A percentile compares a stretch with the other conserved stretches of the same genome.
Conservation (phyloP, 345 rosid species). For the Salix exigua region DNA sequence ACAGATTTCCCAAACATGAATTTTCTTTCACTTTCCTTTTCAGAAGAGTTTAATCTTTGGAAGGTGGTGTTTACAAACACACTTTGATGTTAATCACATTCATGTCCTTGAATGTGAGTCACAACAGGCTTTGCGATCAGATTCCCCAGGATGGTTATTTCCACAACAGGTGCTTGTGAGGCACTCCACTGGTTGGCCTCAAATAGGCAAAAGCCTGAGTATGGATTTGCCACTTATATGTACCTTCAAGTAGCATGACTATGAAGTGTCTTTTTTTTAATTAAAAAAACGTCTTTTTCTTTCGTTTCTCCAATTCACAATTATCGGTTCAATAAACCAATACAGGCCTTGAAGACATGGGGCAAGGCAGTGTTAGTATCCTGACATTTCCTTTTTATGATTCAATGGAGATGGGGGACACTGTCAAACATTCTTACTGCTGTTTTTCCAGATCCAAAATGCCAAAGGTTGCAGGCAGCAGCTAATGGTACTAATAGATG, state of each 20-base stretch:
- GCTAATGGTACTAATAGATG: neutral
- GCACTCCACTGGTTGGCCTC: neutral
- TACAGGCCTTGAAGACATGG: neutral
- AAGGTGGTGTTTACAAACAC: constrained; percentile 36
- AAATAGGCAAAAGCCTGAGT: neutral
- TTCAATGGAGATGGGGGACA: neutral
- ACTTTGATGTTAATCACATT: constrained; percentile 60
- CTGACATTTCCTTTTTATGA: neutral
- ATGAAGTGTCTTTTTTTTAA: neutral
- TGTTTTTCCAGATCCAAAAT: neutral
- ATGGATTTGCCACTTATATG: neutral
- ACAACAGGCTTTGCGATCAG: constrained; percentile 20
- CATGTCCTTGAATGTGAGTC: constrained; percentile 34
- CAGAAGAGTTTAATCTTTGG: constrained; percentile 54
- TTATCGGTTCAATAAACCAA: neutral
- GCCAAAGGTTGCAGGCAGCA: neutral
- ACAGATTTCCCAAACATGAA: constrained; percentile 9
- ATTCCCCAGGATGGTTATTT: neutral
- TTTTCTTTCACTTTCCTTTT: constrained; percentile 23
- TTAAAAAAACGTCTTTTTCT: neutral
- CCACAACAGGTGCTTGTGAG: neutral
- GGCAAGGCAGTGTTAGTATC: neutral
- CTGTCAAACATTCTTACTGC: neutral
- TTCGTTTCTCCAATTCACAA: neutral
- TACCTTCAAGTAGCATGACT: neutral